These are phyloP conservation scores for Lotus japonicus DNA, from an alignment of 306 rosid genomes.

Conservation along the genomic window DNA sequence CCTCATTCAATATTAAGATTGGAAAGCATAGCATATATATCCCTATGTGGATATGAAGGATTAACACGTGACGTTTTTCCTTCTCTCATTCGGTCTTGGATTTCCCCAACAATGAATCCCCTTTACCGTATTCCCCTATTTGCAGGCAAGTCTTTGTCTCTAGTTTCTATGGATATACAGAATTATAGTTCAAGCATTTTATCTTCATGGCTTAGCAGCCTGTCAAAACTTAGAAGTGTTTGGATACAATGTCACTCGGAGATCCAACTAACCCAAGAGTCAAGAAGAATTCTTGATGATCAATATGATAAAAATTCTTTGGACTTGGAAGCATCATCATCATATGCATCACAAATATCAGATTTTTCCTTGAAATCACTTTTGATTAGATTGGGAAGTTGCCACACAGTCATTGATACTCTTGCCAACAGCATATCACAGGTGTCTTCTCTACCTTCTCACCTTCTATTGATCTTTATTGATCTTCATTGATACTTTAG, in stretches of 20 bases:
- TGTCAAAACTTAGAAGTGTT: neutral
- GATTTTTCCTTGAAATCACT: no score
- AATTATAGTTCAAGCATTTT: neutral
- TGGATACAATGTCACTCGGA: neutral
- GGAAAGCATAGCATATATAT: slow-evolving; percentile 9
- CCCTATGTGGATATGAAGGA: slow-evolving; percentile 35
- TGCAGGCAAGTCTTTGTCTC: neutral
- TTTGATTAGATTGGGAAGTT: no score
- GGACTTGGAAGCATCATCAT: no score
- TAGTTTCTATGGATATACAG: neutral
- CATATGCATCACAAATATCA: no score
- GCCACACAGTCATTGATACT: no score
- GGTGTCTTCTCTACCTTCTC: no score
- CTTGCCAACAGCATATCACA: no score
- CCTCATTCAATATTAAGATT: no score
- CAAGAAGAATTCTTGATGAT: neutral
- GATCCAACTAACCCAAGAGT: neutral
- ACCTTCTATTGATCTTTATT: no score
- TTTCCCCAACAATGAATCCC: slow-evolving; percentile 2
- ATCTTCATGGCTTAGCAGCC: neutral
- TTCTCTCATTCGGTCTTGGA: slow-evolving; percentile 30
- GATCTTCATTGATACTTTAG: no score
- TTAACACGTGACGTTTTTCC: slow-evolving; percentile 7
- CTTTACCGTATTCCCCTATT: neutral
- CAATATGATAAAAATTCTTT: no score